Evolutionary conservation across 768 basidiomycete genomes (phyloP).

Genomic region (Russula sp.): DNA sequence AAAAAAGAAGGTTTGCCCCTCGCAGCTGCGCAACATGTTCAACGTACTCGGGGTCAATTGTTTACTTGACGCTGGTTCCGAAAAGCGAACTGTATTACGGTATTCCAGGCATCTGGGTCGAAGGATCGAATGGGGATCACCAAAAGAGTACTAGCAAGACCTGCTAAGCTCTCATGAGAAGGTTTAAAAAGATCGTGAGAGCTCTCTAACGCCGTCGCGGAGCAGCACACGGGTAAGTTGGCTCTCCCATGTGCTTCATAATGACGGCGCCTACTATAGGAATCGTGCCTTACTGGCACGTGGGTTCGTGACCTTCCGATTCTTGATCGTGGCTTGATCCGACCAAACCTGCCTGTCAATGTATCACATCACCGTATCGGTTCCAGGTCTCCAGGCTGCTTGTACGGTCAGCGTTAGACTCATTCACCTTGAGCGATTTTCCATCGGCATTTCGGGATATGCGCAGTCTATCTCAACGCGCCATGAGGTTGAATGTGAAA

Average conservation of each 20-base stretch:
- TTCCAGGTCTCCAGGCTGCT: neutral
- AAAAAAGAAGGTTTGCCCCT: neutral
- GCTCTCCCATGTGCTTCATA: neutral
- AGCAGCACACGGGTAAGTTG: neutral
- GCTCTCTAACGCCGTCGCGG: constrained; percentile 2
- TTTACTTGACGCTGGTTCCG: neutral
- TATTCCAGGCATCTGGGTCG: neutral
- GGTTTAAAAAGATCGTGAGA: neutral
- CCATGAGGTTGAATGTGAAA: neutral
- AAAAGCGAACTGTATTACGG: neutral
- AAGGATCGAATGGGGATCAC: neutral
- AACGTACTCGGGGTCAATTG: neutral
- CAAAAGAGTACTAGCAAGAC: neutral
- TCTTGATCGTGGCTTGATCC: neutral
- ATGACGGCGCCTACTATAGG: neutral
- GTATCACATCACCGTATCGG: neutral
- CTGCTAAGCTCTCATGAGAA: neutral
- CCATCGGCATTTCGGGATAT: neutral
- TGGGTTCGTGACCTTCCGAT: too few relatives aligned
- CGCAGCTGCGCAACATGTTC: neutral
- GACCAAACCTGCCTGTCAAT: neutral
- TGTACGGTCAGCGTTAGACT: too few relatives aligned
- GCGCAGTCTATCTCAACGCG: neutral
- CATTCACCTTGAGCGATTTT: neutral
- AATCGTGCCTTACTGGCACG: neutral